Evolutionary conservation across 2,329 filamentous ascomycete genomes (phyloP), one percentile per base, ranked within the genome.

Genomic region (Colletotrichum sp.): DNA sequence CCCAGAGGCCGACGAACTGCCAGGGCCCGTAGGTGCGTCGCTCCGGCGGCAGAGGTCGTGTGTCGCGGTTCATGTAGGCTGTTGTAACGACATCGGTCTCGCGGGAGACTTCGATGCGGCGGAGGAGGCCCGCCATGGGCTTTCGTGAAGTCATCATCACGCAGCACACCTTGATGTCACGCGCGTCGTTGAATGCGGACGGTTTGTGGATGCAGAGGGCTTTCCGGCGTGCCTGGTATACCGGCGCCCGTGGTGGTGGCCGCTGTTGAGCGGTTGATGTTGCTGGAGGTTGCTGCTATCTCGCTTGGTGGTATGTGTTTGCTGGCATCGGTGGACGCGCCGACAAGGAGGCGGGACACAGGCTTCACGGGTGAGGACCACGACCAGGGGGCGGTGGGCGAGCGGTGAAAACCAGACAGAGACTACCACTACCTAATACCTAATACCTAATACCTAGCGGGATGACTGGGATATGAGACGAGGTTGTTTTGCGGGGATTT

Each of bases 1-100:
- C 79, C 81, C 81, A 83, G 2, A 83, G 79, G 13, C 80, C 79
- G 18, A 83, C 79, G 69, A 83, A 83, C 36, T 81, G 77, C 81
- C 81, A 82, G 0, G 81, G 81, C 1, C 81, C 81, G 72, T 83
- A 83, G 2, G 80, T 81, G 14, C 81, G 79, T 4, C 81, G 77
- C 4, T 77, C 78, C 0, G 80, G 80, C 3, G 81, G 81, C 10
- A 83, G 75, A 0, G 81, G 82, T 2, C 81, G 74, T 2, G 79
- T 82, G 70, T 83, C 81, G 52, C 79, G 78, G 74, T 82, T 82
- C 73, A 81, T 78, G 61, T 80, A 79, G 24, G 79, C 78, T 26
- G 79, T 77, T 1, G 78, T 78, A 48, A 76, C 70, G n/a, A 78
- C 70, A 30, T 81, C 80, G 7, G 75, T 72, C 73, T 79, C 78